Evolutionary conservation across 495 filamentous ascomycete species (phyloP).

Genomic region (Lasiosphaeria ovina): DNA sequence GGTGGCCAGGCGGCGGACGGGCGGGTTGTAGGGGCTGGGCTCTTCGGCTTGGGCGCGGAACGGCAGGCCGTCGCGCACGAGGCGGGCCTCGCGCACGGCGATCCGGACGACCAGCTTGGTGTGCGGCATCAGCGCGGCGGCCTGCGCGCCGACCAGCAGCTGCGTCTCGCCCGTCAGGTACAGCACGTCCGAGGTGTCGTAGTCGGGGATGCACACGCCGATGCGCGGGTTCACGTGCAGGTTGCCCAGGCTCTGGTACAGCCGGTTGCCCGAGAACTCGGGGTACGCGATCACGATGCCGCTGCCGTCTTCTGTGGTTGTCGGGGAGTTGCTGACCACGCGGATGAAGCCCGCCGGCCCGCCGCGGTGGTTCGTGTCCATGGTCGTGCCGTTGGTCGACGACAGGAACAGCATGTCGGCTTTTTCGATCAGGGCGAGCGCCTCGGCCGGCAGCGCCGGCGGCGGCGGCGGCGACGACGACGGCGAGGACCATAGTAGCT

Average conservation of each 20-base stretch:
- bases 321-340: constrained; percentile 51
- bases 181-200: constrained; percentile 64
- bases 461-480: too few relatives aligned
- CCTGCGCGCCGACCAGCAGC: constrained; percentile 60
- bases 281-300: constrained; percentile 62
- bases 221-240: constrained; percentile 61
- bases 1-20: constrained; percentile 31
- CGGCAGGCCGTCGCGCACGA: constrained; percentile 60
- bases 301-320: constrained; percentile 20
- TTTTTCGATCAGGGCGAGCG: constrained; percentile 57
- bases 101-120: constrained; percentile 71
- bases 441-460: constrained; percentile 40
- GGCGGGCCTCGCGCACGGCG: constrained; percentile 55
- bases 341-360: constrained; percentile 73
- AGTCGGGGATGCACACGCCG: constrained; percentile 67
- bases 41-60: constrained; percentile 62
- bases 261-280: constrained; percentile 76
- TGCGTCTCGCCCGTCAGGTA: constrained; percentile 66
- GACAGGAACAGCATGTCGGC: constrained; percentile 78
- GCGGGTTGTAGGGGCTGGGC: constrained; percentile 65
- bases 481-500: constrained; percentile 34
- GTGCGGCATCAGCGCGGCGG: constrained; percentile 58
- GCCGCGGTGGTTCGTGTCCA: constrained; percentile 86
- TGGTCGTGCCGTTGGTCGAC: constrained; percentile 60
- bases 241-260: constrained; percentile 82